Conservation (phyloP, 2,329 filamentous ascomycete species). For the Talaromyces sp. region DNA sequence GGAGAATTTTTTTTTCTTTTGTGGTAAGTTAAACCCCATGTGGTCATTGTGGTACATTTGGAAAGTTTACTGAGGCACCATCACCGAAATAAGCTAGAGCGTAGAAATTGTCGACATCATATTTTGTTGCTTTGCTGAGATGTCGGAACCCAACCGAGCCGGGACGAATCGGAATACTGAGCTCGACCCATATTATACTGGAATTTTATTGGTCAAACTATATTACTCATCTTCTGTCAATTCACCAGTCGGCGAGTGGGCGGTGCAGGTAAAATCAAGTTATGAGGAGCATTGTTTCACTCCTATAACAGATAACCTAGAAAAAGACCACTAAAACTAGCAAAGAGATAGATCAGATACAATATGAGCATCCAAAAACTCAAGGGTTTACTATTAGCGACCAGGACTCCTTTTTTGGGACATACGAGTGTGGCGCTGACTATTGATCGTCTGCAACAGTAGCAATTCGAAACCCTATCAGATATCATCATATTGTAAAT, state of each 20-base stretch:
- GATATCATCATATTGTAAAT: background rate
- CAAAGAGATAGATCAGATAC: no score
- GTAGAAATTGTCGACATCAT: conserved; percentile 7
- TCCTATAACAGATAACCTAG: no score
- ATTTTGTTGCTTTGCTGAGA: background rate
- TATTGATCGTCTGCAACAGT: conserved; percentile 15
- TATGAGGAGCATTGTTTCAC: background rate
- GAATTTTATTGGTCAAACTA: conserved; percentile 2
- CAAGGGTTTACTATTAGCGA: background rate
- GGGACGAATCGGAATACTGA: conserved; percentile 16
- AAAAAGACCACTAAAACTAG: no score
- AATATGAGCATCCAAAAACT: no score
- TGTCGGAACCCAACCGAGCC: conserved; percentile 22
- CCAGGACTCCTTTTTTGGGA: background rate
- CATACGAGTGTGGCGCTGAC: background rate
- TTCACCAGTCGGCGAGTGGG: conserved; percentile 3
- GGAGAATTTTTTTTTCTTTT: no score
- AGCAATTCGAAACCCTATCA: background rate
- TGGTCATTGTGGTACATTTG: no score
- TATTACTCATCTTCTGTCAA: background rate
- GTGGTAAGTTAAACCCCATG: no score
- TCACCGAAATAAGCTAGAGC: conserved; percentile 1
- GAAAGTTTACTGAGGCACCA: background rate
- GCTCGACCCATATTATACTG: conserved; percentile 11
- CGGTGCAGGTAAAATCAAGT: background rate